Percentiles rank a stretch among this genome's conserved stretches.
Conservation (phyloP, 148 eudicot genomes). For the Fagopyrum esculentum region DNA sequence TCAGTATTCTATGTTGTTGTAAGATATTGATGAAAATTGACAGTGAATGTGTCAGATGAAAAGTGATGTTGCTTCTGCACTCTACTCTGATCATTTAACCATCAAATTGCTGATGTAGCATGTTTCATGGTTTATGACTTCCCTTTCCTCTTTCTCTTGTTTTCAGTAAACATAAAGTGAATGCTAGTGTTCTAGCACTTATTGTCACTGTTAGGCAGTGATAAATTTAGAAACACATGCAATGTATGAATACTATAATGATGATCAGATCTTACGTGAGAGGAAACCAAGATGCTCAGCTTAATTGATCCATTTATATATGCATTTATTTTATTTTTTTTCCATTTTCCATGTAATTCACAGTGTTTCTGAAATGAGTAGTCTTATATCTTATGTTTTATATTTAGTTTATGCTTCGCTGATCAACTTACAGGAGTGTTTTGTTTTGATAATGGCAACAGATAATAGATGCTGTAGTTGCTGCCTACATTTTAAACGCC, state of each 20-base stretch:
- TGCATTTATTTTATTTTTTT: not conserved
- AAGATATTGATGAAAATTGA: not conserved
- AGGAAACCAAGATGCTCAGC: not conserved
- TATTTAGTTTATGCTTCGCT: not conserved
- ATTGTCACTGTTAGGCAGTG: not conserved
- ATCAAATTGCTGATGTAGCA: not conserved
- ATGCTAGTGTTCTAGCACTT: not conserved
- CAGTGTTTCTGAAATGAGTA: not conserved
- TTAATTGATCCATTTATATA: not conserved
- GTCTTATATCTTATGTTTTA: not conserved
- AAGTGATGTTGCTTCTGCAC: not conserved
- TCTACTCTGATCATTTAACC: not conserved
- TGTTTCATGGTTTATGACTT: too few species aligned
- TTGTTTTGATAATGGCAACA: constrained; percentile 19
- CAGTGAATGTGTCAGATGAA: not conserved
- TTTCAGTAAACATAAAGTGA: not conserved
- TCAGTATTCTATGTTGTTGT: not conserved
- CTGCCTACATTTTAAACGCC: constrained; percentile 89
- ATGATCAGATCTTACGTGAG: not conserved
- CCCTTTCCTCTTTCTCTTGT: too few species aligned
- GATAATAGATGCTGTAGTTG: constrained; percentile 98
- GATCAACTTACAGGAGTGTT: not conserved
- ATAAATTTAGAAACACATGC: not conserved
- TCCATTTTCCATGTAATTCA: not conserved
- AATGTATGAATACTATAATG: not conserved